A percentile compares a stretch with the other conserved stretches of the same genome.
Evolutionary conservation across 768 basidiomycete species (phyloP).

Genomic region (Amanita molliuscula): DNA sequence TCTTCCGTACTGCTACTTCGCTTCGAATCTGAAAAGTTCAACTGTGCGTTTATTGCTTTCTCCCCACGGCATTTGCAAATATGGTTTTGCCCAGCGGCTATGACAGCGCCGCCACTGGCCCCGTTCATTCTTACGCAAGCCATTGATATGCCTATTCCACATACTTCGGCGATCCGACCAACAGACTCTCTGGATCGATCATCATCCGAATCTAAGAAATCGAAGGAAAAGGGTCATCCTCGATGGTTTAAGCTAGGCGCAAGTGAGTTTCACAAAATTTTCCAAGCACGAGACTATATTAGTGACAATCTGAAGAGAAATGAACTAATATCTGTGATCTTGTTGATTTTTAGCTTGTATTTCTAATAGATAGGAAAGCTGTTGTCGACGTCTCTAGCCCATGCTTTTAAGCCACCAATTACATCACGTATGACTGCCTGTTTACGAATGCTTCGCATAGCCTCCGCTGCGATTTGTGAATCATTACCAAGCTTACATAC

Average conservation of each 20-base stretch:
- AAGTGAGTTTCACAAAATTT: slow-evolving; percentile 30
- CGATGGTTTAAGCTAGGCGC: slow-evolving; percentile 70
- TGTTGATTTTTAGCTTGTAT: not conserved
- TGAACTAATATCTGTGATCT: not conserved
- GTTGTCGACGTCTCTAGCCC: slow-evolving; percentile 66
- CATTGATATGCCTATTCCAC: slow-evolving; percentile 57
- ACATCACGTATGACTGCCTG: slow-evolving; percentile 47
- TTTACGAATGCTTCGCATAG: slow-evolving; percentile 30
- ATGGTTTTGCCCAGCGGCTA: slow-evolving; percentile 30
- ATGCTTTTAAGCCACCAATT: slow-evolving; percentile 73
- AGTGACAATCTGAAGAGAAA: not conserved
- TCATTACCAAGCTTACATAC: slow-evolving; percentile 90
- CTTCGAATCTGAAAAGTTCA: slow-evolving; percentile 64
- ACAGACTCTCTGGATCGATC: slow-evolving; percentile 6
- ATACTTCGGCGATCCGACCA: slow-evolving; percentile 14
- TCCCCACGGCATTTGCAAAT: not conserved
- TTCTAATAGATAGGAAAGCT: slow-evolving; percentile 72
- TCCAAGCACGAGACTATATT: no score
- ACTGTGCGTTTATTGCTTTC: slow-evolving; percentile 34
- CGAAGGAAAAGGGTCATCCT: slow-evolving; percentile 49
- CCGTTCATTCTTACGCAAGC: slow-evolving; percentile 46
- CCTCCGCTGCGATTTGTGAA: slow-evolving; percentile 77
- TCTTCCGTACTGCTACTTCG: slow-evolving; percentile 68
- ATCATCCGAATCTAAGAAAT: not conserved
- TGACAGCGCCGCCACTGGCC: slow-evolving; percentile 55